Percentiles rank a stretch among this genome's conserved stretches.
Evolutionary conservation across 352 stramenopile genomes (phyloP).

Genomic region (Salisapilia sapeloensis): DNA sequence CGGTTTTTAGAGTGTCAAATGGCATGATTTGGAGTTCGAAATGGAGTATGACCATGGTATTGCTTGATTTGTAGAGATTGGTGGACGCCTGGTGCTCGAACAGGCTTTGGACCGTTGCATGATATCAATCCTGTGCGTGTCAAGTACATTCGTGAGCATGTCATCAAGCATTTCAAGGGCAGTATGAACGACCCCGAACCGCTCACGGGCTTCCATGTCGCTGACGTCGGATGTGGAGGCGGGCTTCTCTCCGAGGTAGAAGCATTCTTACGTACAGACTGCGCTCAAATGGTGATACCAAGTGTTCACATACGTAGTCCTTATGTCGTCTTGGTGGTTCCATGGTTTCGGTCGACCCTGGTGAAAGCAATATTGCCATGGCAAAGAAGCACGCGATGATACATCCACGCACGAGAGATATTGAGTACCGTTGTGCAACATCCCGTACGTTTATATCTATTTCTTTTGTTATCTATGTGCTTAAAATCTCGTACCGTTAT

Average conservation of each 20-base stretch:
- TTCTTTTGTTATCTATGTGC: neutral
- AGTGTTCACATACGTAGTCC: slow-evolving; percentile 4
- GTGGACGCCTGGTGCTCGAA: slow-evolving; percentile 61
- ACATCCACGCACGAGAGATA: slow-evolving; percentile 31
- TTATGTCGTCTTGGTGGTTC: slow-evolving; percentile 57
- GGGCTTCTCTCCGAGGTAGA: slow-evolving; percentile 57
- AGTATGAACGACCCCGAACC: slow-evolving; percentile 23
- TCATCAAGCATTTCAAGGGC: slow-evolving; percentile 42
- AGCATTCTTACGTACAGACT: neutral
- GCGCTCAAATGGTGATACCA: neutral
- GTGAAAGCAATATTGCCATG: slow-evolving; percentile 47
- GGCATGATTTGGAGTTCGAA: neutral
- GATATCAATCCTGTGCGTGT: slow-evolving; percentile 73
- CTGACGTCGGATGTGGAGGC: slow-evolving; percentile 67
- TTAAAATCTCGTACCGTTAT: neutral
- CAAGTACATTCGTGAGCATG: slow-evolving; percentile 63
- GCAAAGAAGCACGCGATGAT: slow-evolving; percentile 38
- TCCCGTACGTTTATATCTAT: slow-evolving; percentile 18
- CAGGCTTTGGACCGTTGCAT: slow-evolving; percentile 57
- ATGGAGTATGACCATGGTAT: neutral
- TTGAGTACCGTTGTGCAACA: slow-evolving; percentile 70
- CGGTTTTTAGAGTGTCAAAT: too few relatives aligned
- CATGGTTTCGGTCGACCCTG: slow-evolving; percentile 60
- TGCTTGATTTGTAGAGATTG: slow-evolving; percentile 32
- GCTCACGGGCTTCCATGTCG: slow-evolving; percentile 30